Evolutionary conservation across 441 rosid genomes (phyloP).

Genomic region (Populus tomentosa): DNA sequence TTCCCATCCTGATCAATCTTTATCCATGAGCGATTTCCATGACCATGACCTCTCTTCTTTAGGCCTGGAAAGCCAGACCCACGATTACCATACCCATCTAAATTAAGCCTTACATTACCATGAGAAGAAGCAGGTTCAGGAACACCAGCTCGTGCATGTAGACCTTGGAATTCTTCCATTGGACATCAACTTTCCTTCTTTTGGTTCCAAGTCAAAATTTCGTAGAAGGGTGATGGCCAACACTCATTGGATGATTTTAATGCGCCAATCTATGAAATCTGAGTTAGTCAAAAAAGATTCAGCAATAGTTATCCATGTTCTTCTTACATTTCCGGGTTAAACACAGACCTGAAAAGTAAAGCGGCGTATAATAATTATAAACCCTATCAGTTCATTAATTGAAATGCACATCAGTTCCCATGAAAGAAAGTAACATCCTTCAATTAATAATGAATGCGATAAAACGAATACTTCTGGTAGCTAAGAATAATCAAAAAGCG

Average conservation of each 20-base stretch:
- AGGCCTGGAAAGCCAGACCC: conserved; percentile 41
- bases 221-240: conserved; percentile 21
- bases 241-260: conserved; percentile 18
- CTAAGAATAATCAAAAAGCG: neutral
- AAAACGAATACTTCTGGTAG: neutral
- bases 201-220: conserved; percentile 21
- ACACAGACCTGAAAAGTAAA: conserved; percentile 16
- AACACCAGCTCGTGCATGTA: conserved; percentile 20
- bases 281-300: conserved; percentile 10
- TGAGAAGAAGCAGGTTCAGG: conserved; percentile 34
- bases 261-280: conserved; percentile 5
- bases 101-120: conserved; percentile 35
- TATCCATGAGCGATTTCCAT: conserved; percentile 87
- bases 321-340: conserved; percentile 21
- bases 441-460: neutral
- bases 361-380: neutral
- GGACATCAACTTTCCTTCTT: conserved; percentile 16
- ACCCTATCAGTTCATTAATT: neutral
- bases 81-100: conserved; percentile 39
- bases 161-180: conserved; percentile 49
- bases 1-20: conserved; percentile 75
- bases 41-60: conserved; percentile 90
- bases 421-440: neutral
- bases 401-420: neutral
- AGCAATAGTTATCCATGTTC: conserved; percentile 14